Evolutionary conservation across 2,329 filamentous ascomycete species (phyloP).

Genomic region (Epichloe elymi): DNA sequence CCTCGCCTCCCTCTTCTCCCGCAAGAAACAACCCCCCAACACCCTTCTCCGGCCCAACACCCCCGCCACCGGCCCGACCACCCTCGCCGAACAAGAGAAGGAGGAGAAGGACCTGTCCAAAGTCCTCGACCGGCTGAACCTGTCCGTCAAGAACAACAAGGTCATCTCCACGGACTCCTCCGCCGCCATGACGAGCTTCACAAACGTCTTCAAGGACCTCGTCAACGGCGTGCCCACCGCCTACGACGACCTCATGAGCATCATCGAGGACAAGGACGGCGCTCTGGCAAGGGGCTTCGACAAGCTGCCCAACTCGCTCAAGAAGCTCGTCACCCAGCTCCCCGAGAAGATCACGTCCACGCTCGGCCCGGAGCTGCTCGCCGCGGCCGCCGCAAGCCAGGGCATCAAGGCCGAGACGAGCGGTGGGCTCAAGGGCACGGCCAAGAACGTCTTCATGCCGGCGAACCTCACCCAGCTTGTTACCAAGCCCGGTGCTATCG

Average conservation of each 20-base stretch:
- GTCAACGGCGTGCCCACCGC: conserved; percentile 88
- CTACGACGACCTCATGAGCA: conserved; percentile 65
- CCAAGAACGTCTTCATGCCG: conserved; percentile 55
- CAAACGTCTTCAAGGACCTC: conserved; percentile 80
- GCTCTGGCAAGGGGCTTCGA: conserved; percentile 47
- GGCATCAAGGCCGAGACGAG: conserved; percentile 44
- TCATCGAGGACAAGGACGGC: conserved; percentile 49
- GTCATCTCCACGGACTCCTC: conserved; percentile 77
- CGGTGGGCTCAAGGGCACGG: conserved; percentile 46
- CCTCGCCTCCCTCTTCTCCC: conserved; percentile 22
- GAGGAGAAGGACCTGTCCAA: conserved; percentile 61
- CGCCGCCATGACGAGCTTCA: conserved; percentile 72
- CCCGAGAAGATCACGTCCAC: conserved; percentile 68
- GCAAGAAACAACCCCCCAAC: conserved; percentile 29
- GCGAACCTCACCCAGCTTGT: conserved; percentile 67
- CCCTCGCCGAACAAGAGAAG: conserved; percentile 27
- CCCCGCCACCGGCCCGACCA: conserved; percentile 20
- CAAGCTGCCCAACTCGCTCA: conserved; percentile 62
- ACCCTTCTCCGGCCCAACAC: conserved; percentile 4
- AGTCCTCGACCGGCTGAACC: conserved; percentile 73
- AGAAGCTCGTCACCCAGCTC: conserved; percentile 75
- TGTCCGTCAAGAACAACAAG: conserved; percentile 72
- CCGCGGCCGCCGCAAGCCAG: conserved; percentile 63
- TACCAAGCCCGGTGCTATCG: conserved; percentile 75
- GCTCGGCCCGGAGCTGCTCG: conserved; percentile 70